Percentiles rank a stretch among this genome's conserved stretches.
phyloP scores from a whole-genome alignment of 2,329 filamentous ascomycete genomes.

The Penicillium sp. region DNA sequence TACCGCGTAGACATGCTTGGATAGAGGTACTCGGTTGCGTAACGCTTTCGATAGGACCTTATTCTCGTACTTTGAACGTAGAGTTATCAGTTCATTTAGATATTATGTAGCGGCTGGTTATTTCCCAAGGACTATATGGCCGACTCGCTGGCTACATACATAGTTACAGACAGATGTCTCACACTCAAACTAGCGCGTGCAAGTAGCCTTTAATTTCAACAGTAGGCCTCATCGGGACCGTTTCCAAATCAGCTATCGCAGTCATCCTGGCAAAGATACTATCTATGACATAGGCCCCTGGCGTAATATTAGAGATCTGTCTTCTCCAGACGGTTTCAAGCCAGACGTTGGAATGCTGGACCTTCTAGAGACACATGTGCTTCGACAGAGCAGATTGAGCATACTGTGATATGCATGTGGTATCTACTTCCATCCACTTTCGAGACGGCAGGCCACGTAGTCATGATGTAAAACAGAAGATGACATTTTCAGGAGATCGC shows the following conservation, averaged over 20 bases:
- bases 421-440: neutral
- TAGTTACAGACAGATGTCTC: neutral
- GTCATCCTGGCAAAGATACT: neutral
- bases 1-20: too few species aligned
- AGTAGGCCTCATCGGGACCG: neutral
- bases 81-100: neutral
- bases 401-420: neutral
- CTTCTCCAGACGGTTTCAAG: neutral
- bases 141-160: too few species aligned
- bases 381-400: neutral
- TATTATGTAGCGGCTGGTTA: neutral
- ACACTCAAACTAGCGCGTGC: neutral
- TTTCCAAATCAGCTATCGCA: neutral
- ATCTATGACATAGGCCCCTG: neutral
- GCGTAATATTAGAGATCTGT: neutral
- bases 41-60: neutral
- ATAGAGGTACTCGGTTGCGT: neutral
- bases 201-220: neutral
- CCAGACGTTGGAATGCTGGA: neutral
- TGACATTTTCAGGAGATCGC: neutral
- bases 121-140: neutral
- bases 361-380: neutral
- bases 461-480: neutral
- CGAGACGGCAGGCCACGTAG: neutral
- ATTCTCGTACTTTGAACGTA: neutral